A percentile compares a stretch with the other conserved stretches of the same genome.
These are phyloP conservation scores for Forsythia viridissima DNA, from an alignment of 257 asterid species.

Conservation along the genomic window DNA sequence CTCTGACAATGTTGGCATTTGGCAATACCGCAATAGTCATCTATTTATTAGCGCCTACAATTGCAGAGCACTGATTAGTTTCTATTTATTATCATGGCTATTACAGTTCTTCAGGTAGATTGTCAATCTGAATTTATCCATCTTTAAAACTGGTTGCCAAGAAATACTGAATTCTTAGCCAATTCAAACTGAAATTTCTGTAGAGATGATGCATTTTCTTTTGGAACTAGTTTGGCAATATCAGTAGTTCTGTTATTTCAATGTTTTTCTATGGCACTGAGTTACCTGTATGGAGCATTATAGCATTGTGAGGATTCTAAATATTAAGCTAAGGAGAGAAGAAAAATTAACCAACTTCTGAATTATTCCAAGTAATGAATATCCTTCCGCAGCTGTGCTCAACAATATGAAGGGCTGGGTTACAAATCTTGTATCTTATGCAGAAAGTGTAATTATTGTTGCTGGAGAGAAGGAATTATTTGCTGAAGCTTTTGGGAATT, in stretches of 20 bases:
- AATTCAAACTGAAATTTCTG: neutral
- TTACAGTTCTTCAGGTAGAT: neutral
- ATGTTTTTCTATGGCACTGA: neutral
- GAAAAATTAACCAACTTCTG: neutral
- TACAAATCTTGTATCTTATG: too few species aligned
- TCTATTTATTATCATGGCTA: neutral
- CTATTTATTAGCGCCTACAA: neutral
- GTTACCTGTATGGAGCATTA: too few species aligned
- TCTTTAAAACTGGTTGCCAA: neutral
- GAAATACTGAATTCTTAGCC: neutral
- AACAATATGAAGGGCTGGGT: too few species aligned
- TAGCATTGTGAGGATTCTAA: neutral
- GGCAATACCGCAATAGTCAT: neutral
- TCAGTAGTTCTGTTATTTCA: neutral
- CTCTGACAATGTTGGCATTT: neutral
- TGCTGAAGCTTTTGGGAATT: too few species aligned
- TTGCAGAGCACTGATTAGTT: neutral
- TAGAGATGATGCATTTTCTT: neutral
- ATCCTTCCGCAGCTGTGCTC: too few species aligned
- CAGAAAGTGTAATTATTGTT: too few species aligned
- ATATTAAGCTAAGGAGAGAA: neutral
- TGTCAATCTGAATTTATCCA: neutral
- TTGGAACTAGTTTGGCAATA: neutral
- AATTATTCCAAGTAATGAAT: neutral
- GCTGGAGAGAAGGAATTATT: too few species aligned